These are phyloP conservation scores for Phytomonas serpens DNA, from an alignment of 208 protist species.

Conservation along the genomic window DNA sequence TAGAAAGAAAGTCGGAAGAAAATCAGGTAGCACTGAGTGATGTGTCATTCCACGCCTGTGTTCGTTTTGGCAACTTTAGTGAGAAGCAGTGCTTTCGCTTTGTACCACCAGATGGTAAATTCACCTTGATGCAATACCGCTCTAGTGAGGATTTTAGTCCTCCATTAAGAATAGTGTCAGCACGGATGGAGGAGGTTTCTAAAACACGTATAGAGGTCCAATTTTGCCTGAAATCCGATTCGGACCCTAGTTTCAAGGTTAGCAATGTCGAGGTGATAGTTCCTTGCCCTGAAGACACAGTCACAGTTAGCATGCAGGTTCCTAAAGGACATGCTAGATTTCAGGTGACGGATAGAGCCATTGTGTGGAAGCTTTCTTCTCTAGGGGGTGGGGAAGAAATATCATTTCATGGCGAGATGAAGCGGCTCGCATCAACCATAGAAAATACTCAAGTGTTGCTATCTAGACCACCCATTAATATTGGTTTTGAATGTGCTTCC, in stretches of 20 bases:
- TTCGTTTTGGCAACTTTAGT: constrained; percentile 91
- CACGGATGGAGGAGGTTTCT: constrained; percentile 91
- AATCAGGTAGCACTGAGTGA: constrained; percentile 86
- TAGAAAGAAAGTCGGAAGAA: constrained; percentile 17
- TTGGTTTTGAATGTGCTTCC: constrained; percentile 93
- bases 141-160: constrained; percentile 89
- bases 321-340: constrained; percentile 88
- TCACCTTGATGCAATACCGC: constrained; percentile 96
- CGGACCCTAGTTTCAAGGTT: constrained; percentile 19
- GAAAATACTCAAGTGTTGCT: constrained; percentile 69
- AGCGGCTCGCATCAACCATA: constrained; percentile 76
- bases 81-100: constrained; percentile 75
- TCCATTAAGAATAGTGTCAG: constrained; percentile 88
- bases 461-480: constrained; percentile 92
- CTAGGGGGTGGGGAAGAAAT: constrained; percentile 81
- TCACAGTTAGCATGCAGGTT: constrained; percentile 69
- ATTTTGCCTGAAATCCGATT: constrained; percentile 67
- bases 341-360: constrained; percentile 73
- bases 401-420: constrained; percentile 85
- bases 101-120: constrained; percentile 96
- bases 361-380: constrained; percentile 88
- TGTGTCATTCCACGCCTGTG: constrained; percentile 97
- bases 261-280: constrained; percentile 74
- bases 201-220: constrained; percentile 87
- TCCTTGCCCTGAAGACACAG: constrained; percentile 92